Evolutionary conservation across 371 early-diverging fungal species (phyloP).

Genomic region (Mucor velutinosus): DNA sequence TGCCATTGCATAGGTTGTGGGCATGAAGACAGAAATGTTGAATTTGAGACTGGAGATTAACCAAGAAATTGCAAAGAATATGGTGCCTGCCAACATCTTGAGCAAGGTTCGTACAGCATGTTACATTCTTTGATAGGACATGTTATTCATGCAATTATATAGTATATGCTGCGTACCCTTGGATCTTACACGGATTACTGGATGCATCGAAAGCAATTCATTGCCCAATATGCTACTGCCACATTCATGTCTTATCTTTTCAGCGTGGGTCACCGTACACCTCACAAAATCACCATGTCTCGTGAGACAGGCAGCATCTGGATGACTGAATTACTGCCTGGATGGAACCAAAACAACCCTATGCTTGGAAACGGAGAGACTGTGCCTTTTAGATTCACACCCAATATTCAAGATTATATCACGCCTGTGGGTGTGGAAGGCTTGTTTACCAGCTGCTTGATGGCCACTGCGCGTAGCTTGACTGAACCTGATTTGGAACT

Average conservation of each 20-base stretch:
- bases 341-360: slow-evolving; percentile 48
- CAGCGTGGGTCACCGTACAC: slow-evolving; percentile 83
- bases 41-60: slow-evolving; percentile 82
- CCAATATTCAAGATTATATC: slow-evolving; percentile 93
- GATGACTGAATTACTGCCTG: slow-evolving; percentile 77
- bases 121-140: too few relatives aligned
- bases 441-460: slow-evolving; percentile 75
- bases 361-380: slow-evolving; percentile 64
- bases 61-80: slow-evolving; percentile 72
- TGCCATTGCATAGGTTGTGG: slow-evolving; percentile 13
- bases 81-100: slow-evolving; percentile 84
- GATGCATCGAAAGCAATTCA: slow-evolving; percentile 92
- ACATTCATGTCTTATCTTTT: slow-evolving; percentile 91
- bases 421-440: slow-evolving; percentile 94
- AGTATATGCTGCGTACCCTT: slow-evolving; percentile 72
- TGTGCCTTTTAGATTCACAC: slow-evolving; percentile 97
- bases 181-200: slow-evolving; percentile 85
- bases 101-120: slow-evolving; percentile 53
- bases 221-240: slow-evolving; percentile 84
- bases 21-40: slow-evolving; percentile 66
- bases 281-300: slow-evolving; percentile 86
- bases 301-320: slow-evolving; percentile 78
- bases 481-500: slow-evolving; percentile 82
- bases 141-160: too few relatives aligned
- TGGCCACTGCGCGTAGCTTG: slow-evolving; percentile 79